These are phyloP conservation scores for Thraustochytrium sp. DNA, from an alignment of 352 stramenopile genomes.

Conservation along the genomic window DNA sequence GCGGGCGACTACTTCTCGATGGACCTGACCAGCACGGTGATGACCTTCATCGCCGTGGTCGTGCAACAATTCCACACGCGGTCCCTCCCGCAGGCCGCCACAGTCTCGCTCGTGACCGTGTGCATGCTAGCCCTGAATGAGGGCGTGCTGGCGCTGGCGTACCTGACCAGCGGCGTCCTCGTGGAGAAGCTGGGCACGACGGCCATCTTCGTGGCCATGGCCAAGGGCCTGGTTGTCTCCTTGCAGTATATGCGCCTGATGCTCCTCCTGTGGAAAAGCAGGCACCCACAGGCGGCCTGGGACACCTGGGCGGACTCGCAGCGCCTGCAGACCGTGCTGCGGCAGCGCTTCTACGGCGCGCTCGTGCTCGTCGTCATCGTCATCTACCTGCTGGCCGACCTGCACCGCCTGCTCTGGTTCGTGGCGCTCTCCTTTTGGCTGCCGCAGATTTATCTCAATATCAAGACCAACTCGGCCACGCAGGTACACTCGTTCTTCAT, in stretches of 20 bases:
- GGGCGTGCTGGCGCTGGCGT: conserved; percentile 86
- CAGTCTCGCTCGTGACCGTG: conserved; percentile 63
- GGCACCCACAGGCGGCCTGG: conserved; percentile 71
- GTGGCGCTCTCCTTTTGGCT: conserved; percentile 96
- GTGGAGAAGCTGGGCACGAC: conserved; percentile 89
- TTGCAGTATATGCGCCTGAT: conserved; percentile 98
- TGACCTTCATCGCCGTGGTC: conserved; percentile 74
- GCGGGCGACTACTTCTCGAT: conserved; percentile 59
- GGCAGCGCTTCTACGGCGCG: conserved; percentile 90
- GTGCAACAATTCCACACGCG: conserved; percentile 71
- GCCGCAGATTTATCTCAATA: conserved; percentile 93
- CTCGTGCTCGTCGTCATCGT: conserved; percentile 70
- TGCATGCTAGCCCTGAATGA: conserved; percentile 78
- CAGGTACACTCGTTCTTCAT: conserved; percentile 84
- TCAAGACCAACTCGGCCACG: conserved; percentile 82
- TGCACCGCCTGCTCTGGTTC: conserved; percentile 55
- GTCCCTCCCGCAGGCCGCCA: conserved; percentile 68
- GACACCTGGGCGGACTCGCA: conserved; percentile 77
- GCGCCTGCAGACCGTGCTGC: conserved; percentile 84
- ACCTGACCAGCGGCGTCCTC: conserved; percentile 89
- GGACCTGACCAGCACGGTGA: conserved; percentile 58
- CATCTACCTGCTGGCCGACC: not conserved
- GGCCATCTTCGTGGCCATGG: conserved; percentile 91
- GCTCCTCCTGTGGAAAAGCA: conserved; percentile 90
- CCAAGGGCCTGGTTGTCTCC: conserved; percentile 96